Conservation (phyloP, 495 filamentous ascomycete genomes). For the Rhypophila decipiens region DNA sequence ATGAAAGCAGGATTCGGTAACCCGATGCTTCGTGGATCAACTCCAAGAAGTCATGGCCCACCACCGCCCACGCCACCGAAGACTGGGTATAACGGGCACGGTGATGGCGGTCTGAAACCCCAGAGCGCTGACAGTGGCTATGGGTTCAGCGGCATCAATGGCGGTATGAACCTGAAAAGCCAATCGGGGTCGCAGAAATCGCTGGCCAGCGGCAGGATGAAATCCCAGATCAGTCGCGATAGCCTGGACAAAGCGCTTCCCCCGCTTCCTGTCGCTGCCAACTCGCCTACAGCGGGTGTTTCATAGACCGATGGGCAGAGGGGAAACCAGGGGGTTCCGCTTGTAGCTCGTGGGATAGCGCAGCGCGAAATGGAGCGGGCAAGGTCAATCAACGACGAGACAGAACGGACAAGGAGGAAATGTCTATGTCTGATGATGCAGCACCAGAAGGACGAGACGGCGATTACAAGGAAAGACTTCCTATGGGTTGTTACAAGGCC, state of each 20-base stretch:
- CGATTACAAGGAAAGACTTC: too few relatives aligned
- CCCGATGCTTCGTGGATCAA: slow-evolving; percentile 29
- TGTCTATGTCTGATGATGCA: too few relatives aligned
- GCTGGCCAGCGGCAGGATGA: slow-evolving; percentile 4
- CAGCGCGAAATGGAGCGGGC: too few relatives aligned
- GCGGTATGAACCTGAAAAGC: slow-evolving; percentile 15
- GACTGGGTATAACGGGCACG: slow-evolving; percentile 17
- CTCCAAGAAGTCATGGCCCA: slow-evolving; percentile 26
- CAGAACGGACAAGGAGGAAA: too few relatives aligned
- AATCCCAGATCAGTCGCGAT: slow-evolving; percentile 30
- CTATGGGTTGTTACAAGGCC: too few relatives aligned
- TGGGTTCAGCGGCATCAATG: slow-evolving; percentile 13
- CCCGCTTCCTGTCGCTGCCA: slow-evolving; percentile 37
- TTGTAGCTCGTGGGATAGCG: background rate
- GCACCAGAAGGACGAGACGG: slow-evolving; percentile 6
- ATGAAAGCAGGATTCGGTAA: slow-evolving; percentile 38
- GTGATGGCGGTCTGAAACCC: slow-evolving; percentile 22
- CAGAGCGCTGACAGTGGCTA: slow-evolving; percentile 34
- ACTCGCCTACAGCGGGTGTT: slow-evolving; percentile 4
- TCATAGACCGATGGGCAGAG: slow-evolving; percentile 14
- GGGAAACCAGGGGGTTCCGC: background rate
- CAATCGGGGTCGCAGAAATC: slow-evolving; percentile 24
- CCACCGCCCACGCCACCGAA: slow-evolving; percentile 42
- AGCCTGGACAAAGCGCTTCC: slow-evolving; percentile 52
- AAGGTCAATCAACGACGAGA: too few relatives aligned